phyloP scores from a whole-genome alignment of 805 yeast genomes.

The Teunomyces pallodes region DNA sequence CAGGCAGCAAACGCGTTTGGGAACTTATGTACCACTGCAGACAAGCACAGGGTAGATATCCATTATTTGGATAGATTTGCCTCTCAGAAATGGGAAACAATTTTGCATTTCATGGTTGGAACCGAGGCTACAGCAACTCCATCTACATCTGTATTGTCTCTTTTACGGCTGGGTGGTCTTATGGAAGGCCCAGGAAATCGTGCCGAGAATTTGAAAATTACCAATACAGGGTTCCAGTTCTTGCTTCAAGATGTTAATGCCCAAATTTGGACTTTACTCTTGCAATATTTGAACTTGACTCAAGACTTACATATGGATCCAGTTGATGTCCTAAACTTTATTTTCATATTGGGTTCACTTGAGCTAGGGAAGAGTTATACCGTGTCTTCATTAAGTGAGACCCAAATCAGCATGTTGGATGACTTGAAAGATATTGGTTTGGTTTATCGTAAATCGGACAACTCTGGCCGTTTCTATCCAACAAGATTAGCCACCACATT shows the following conservation, averaged over 20 bases:
- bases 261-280: conserved; percentile 88
- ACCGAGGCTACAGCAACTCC: conserved; percentile 71
- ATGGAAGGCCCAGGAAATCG: conserved; percentile 63
- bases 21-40: conserved; percentile 55
- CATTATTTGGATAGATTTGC: conserved; percentile 77
- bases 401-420: conserved; percentile 82
- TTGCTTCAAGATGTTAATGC: conserved; percentile 88
- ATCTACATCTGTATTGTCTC: conserved; percentile 73
- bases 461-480: conserved; percentile 73
- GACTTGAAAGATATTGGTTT: conserved; percentile 91
- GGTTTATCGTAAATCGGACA: conserved; percentile 60
- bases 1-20: conserved; percentile 70
- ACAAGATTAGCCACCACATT: conserved; percentile 86
- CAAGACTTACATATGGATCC: conserved; percentile 89
- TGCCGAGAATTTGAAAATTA: conserved; percentile 56
- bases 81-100: conserved; percentile 87
- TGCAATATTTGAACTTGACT: conserved; percentile 84
- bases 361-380: conserved; percentile 89
- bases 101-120: conserved; percentile 96
- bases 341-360: conserved; percentile 88
- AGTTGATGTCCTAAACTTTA: conserved; percentile 90
- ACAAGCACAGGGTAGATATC: conserved; percentile 57
- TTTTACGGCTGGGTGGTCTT: conserved; percentile 76
- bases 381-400: conserved; percentile 63
- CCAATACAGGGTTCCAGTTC: conserved; percentile 92